Evolutionary conservation across 306 rosid species (phyloP), one percentile per base, ranked within the genome.

Genomic region (Gastrolobium bilobum): DNA sequence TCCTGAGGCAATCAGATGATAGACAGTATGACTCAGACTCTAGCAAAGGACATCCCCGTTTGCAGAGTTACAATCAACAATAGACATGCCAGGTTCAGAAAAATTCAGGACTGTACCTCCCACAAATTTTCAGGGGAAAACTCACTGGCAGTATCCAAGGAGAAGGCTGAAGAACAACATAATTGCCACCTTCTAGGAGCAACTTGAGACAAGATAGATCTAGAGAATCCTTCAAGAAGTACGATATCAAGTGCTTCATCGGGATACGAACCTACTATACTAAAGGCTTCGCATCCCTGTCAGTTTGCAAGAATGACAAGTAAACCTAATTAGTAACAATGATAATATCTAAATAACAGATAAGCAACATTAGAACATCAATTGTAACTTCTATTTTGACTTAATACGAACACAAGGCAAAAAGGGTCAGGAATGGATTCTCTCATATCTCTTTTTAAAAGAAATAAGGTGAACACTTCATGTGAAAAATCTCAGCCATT

Each of bases 91-190:
- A 84, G 57, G 64, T 44, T 75, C 42, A 47, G 30, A 26, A 82
- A 82, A 58, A 79, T 80, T 39, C 79, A 80, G 37, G 82, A 78
- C 61, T 46, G 60, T 94, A 96, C 99, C 99, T 96, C 97, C 99
- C 99, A 96, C 90, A 96, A 88, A 59, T 84, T 87, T 85, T 88
- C 93, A 52, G 94, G 93, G 63, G 97, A 83, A 88, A 89, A 84
- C 80, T 90, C 91, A 4, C 74, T 75, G 84, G 75, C 61, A 54
- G 82, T 71, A 83, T 83, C 79, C 75, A 84, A 73, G 51, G 89
- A 80, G 66, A 81, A 88, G 76, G 89, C 81, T 14, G 93, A 85
- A 51, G 90, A 85, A 79, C 96, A 91, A 67, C 61, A 63, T 56
- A 84, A 50, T 13, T 86, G 80, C 89, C 92, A 83, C 75, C 87